Conservation (phyloP, 257 asterid species). For the Penstemon barbatus region DNA sequence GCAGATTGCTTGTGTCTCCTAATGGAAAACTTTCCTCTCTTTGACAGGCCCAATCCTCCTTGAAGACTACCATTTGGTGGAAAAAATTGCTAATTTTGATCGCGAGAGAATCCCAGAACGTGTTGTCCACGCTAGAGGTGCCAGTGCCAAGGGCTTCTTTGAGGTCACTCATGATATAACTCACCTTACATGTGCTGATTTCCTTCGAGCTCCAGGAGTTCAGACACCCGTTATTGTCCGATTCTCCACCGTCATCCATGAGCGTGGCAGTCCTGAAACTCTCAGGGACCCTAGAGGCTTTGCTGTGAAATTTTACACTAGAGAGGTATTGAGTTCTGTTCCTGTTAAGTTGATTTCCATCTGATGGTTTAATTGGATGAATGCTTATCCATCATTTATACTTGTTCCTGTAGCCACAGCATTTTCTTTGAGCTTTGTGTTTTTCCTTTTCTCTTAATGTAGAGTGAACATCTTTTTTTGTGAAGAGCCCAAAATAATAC, state of each 20-base stretch:
- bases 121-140: slow-evolving; percentile 96
- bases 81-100: slow-evolving; percentile 83
- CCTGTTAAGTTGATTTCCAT: not conserved
- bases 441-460: too few relatives aligned
- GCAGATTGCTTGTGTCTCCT: not conserved
- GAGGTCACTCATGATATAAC: slow-evolving; percentile 94
- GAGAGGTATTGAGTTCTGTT: slow-evolving; percentile 41
- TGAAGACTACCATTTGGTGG: slow-evolving; percentile 91
- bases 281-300: slow-evolving; percentile 94
- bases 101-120: slow-evolving; percentile 97
- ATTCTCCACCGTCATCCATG: slow-evolving; percentile 95
- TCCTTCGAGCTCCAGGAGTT: slow-evolving; percentile 97
- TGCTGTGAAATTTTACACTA: slow-evolving; percentile 60
- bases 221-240: slow-evolving; percentile 92
- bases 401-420: not conserved
- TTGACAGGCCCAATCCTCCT: slow-evolving; percentile 84
- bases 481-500: too few relatives aligned
- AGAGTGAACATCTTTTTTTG: too few relatives aligned
- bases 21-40: not conserved
- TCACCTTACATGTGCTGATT: slow-evolving; percentile 89
- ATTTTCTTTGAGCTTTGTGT: too few relatives aligned
- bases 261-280: slow-evolving; percentile 98
- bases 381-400: not conserved
- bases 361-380: not conserved
- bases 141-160: slow-evolving; percentile 97